phyloP scores from a whole-genome alignment of 2,329 filamentous ascomycete genomes.

The Fusarium drepaniforme region DNA sequence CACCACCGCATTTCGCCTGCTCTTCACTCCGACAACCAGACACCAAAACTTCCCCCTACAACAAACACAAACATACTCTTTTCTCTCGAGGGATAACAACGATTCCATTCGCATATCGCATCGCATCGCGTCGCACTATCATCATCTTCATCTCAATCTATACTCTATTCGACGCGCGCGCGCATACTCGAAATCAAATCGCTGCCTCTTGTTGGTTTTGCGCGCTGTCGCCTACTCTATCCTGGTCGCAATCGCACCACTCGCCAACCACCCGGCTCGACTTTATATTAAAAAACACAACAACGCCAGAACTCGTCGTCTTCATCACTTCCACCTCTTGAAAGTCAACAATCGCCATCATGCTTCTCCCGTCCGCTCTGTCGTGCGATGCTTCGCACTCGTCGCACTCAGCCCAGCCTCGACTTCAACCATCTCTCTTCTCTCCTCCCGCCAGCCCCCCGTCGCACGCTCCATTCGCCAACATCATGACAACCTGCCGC shows the following conservation, averaged over 20 bases:
- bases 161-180: slow-evolving; percentile 1
- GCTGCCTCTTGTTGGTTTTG: slow-evolving; percentile 18
- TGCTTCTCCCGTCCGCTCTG: slow-evolving; percentile 71
- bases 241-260: slow-evolving; percentile 42
- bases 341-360: slow-evolving; percentile 47
- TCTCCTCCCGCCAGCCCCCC: slow-evolving; percentile 71
- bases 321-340: not conserved
- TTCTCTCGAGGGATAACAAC: slow-evolving; percentile 7
- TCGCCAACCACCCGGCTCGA: slow-evolving; percentile 29
- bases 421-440: slow-evolving; percentile 64
- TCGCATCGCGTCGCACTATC: not conserved
- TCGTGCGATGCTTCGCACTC: slow-evolving; percentile 62
- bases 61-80: slow-evolving; percentile 38
- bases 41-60: slow-evolving; percentile 34
- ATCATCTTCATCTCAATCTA: not conserved
- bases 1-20: slow-evolving; percentile 37
- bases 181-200: slow-evolving; percentile 8
- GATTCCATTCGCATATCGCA: slow-evolving; percentile 11
- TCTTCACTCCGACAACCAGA: slow-evolving; percentile 39
- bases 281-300: slow-evolving; percentile 20
- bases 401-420: slow-evolving; percentile 56
- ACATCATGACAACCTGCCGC: slow-evolving; percentile 71
- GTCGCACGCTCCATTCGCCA: slow-evolving; percentile 61
- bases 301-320: slow-evolving; percentile 11
- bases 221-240: slow-evolving; percentile 31